Percentiles rank a stretch among this genome's conserved stretches.
phyloP scores from a whole-genome alignment of 441 rosid species.

The Populus trichocarpa region DNA sequence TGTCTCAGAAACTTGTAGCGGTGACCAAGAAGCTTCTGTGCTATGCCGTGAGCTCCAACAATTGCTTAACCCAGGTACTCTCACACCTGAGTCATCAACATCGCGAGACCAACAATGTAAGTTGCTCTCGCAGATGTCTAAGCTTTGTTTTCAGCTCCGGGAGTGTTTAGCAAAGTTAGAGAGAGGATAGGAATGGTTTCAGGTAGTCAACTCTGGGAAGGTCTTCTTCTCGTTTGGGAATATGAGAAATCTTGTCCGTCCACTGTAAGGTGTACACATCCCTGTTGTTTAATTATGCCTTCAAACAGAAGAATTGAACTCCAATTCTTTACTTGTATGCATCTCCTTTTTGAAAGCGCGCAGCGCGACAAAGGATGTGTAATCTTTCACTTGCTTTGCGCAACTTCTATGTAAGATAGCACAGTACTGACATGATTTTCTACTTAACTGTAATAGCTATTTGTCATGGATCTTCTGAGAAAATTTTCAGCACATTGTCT shows the following conservation, averaged over 20 bases:
- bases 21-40: constrained; percentile 38
- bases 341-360: background rate
- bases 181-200: constrained; percentile 14
- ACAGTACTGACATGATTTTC: background rate
- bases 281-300: background rate
- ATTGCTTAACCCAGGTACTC: constrained; percentile 40
- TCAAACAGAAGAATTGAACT: background rate
- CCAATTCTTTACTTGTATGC: background rate
- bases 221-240: background rate
- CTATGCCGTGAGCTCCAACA: constrained; percentile 49
- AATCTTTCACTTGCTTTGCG: background rate
- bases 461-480: constrained; percentile 16
- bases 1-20: constrained; percentile 48
- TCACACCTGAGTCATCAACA: constrained; percentile 26
- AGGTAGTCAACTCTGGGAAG: background rate
- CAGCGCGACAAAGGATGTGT: background rate
- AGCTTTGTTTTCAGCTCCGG: constrained; percentile 55
- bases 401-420: background rate
- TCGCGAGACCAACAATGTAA: constrained; percentile 36
- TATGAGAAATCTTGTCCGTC: background rate
- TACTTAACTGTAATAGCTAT: background rate
- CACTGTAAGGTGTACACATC: constrained; percentile 6
- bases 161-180: constrained; percentile 39
- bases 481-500: no score
- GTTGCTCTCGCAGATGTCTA: constrained; percentile 50